These are phyloP conservation scores for Colletotrichum coccodes DNA, from an alignment of 2,329 filamentous ascomycete species.

Conservation along the genomic window DNA sequence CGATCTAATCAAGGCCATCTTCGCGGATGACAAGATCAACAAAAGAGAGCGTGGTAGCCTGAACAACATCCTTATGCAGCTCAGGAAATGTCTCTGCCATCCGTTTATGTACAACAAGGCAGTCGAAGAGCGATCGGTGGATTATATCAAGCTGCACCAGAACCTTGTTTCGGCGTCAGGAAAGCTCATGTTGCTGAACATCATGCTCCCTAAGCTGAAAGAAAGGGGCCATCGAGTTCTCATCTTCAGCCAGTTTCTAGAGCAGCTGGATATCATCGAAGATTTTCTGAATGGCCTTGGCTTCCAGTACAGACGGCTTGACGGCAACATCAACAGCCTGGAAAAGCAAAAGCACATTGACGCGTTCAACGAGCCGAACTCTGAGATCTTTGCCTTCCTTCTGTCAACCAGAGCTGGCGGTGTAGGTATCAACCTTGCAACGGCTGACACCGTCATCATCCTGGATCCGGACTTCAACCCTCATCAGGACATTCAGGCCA, in stretches of 20 bases:
- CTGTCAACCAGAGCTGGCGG: constrained; percentile 94
- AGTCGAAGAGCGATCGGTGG: constrained; percentile 83
- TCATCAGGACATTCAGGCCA: constrained; percentile 95
- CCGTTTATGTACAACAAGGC: constrained; percentile 93
- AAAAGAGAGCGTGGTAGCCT: constrained; percentile 80
- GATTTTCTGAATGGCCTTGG: constrained; percentile 86
- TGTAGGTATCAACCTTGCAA: constrained; percentile 96
- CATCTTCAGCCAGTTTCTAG: constrained; percentile 95
- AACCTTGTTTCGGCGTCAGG: constrained; percentile 92
- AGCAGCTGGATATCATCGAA: constrained; percentile 88
- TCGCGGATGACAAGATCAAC: constrained; percentile 75
- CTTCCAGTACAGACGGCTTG: constrained; percentile 80
- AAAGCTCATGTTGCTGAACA: constrained; percentile 85
- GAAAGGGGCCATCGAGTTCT: constrained; percentile 89
- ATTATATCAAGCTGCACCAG: constrained; percentile 71
- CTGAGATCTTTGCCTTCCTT: constrained; percentile 87
- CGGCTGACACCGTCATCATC: constrained; percentile 97
- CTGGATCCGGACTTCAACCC: constrained; percentile 98
- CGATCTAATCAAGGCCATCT: constrained; percentile 87
- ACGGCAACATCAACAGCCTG: constrained; percentile 82
- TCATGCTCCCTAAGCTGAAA: constrained; percentile 88
- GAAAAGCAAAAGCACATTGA: constrained; percentile 97
- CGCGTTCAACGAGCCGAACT: constrained; percentile 87
- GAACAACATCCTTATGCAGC: constrained; percentile 95
- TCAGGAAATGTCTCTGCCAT: constrained; percentile 94